Base-by-base conservation (phyloP, 1,284 basidiomycete species). In the Ceratobasidium sp. region DNA sequence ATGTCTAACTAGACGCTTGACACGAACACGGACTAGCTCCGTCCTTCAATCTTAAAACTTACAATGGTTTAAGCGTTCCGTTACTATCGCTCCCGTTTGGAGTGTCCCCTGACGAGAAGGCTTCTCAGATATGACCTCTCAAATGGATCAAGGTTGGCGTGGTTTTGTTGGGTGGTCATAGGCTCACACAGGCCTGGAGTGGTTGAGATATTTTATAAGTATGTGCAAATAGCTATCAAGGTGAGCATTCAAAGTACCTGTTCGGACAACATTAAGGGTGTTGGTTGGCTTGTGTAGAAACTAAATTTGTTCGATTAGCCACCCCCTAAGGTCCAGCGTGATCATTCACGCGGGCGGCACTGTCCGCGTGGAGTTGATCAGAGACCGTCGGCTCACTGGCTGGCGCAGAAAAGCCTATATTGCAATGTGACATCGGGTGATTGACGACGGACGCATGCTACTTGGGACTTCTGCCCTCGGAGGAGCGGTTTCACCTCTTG, bases 391-490 rank as follows among this genome's bases (percentile, higher is more conserved):
- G 18, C 11, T 5, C 49, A 18, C 49, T 23, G 9, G 49, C 23
- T 28, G 5, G 21, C 49, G 23, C 5, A 6, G 49, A 28, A 8
- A 44, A 44, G 8, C 18, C 43, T 8, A 9, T 8, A 9, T 44
- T 44, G 16, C 21, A 9, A 21, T 26, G 13, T 61, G 58, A 44
- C 58, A 61, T 38, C 58, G 41, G 58, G 16, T 61, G 41, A 61
- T 61, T 61, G 41, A 46, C 58, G 58, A 28, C n/a, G 28, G 41
- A n/a, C 41, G n/a, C 16, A 4, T 16, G 18, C 21, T 52, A 8
- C 23, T 26, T 58, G 3, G 13, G 55, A 21, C 35, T 11, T 21
- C 47, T n/a, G 35, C 55, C 43, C 30, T n/a, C n/a, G n/a, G n/a
- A n/a, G n/a, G n/a, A n/a, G n/a, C n/a, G n/a, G 58, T 44, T 41